Percentiles rank a stretch among this genome's conserved stretches.
Conservation (phyloP, 306 rosid genomes). For the Pyrus bretschneideri region DNA sequence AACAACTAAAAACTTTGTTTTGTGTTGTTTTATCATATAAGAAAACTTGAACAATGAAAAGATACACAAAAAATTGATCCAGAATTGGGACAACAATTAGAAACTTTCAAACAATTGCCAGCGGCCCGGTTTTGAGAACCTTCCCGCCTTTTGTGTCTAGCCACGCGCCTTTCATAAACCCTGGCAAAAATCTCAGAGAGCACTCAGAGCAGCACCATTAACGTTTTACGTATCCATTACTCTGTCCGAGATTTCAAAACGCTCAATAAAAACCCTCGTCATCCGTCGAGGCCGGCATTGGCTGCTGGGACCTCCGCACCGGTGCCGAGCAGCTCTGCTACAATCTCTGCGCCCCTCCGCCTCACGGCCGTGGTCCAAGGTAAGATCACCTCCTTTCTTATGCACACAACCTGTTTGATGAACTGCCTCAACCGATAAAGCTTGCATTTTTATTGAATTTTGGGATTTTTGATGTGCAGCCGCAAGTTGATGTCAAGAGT, state of each 20-base stretch:
- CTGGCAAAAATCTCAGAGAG: neutral
- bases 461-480: conserved; percentile 33
- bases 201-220: neutral
- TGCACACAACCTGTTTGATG: neutral
- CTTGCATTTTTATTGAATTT: neutral
- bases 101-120: neutral
- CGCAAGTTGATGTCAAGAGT: conserved; percentile 69
- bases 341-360: conserved; percentile 60
- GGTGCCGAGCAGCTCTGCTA: conserved; percentile 65
- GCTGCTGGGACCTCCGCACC: conserved; percentile 71
- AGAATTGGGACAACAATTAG: neutral
- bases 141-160: neutral
- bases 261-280: conserved; percentile 14
- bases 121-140: neutral
- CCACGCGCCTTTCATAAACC: neutral
- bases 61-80: too few species aligned
- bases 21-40: too few species aligned
- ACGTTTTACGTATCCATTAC: neutral
- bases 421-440: neutral
- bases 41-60: too few species aligned
- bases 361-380: conserved; percentile 85
- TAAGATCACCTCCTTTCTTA: neutral
- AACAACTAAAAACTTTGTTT: too few species aligned
- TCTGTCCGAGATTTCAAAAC: neutral
- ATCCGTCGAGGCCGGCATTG: conserved; percentile 54